These are phyloP conservation scores for Penicillium pulvis DNA, from an alignment of 495 filamentous ascomycete species.

Conservation along the genomic window DNA sequence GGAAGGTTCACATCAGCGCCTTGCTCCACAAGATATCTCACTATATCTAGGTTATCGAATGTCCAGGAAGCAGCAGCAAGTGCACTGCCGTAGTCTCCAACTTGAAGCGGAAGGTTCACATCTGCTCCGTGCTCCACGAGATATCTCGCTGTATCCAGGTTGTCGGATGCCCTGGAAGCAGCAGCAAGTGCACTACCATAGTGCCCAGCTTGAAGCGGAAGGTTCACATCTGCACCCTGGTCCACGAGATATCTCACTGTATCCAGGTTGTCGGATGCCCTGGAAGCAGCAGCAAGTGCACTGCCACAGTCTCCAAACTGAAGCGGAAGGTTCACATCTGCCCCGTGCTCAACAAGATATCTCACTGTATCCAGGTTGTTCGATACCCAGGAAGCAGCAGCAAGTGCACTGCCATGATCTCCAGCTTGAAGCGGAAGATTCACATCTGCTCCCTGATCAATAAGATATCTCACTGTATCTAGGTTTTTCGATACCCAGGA, in stretches of 20 bases:
- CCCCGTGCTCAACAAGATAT: neutral
- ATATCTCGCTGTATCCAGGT: neutral
- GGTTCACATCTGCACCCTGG: neutral
- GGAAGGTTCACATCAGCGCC: neutral
- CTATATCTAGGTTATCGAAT: neutral
- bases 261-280: no score
- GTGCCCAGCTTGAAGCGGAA: neutral
- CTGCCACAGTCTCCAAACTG: no score
- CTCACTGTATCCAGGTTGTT: neutral
- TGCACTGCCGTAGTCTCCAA: slow-evolving; percentile 1
- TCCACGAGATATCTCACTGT: neutral
- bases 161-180: neutral
- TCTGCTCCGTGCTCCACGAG: neutral
- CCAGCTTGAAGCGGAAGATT: neutral
- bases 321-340: neutral
- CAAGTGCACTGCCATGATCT: neutral
- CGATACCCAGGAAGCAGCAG: neutral
- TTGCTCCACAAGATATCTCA: neutral
- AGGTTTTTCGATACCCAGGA: neutral
- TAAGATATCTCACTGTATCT: neutral
- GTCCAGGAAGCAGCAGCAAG: neutral
- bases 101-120: neutral
- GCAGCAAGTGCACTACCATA: neutral
- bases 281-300: no score
- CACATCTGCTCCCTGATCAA: neutral